A percentile compares a stretch with the other conserved stretches of the same genome.
Conservation (phyloP, 2,329 filamentous ascomycete genomes). For the Fusarium cicatricum region DNA sequence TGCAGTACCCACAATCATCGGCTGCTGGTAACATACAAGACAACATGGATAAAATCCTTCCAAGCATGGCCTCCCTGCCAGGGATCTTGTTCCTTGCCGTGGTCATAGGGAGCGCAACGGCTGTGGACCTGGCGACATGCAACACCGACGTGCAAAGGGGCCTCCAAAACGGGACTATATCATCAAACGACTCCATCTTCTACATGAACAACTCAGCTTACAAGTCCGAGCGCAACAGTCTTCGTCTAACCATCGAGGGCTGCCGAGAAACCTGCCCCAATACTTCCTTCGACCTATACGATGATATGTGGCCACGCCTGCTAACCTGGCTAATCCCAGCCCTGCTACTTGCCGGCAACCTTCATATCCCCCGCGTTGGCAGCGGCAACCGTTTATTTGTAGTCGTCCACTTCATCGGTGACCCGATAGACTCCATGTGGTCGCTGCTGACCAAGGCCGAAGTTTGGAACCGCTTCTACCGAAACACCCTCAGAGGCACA, state of each 20-base stretch:
- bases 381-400: slow-evolving; percentile 2
- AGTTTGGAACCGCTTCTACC: slow-evolving; percentile 7
- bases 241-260: slow-evolving; percentile 43
- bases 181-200: neutral
- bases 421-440: slow-evolving; percentile 14
- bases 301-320: slow-evolving; percentile 20
- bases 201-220: neutral
- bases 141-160: neutral
- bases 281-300: slow-evolving; percentile 14
- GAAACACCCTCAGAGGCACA: neutral
- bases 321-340: slow-evolving; percentile 22
- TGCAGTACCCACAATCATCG: no score
- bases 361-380: slow-evolving; percentile 13
- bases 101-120: no score
- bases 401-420: slow-evolving; percentile 11
- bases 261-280: slow-evolving; percentile 3
- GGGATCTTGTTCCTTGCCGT: no score
- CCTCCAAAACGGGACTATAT: neutral
- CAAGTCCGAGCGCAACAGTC: neutral
- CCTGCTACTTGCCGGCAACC: slow-evolving; percentile 18
- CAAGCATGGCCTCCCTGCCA: no score
- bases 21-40: no score
- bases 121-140: neutral
- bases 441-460: slow-evolving; percentile 1
- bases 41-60: no score